A percentile compares a stretch with the other conserved stretches of the same genome.
phyloP scores from a whole-genome alignment of 129 eudicot species.

The Chrysanthemum makinoi region DNA sequence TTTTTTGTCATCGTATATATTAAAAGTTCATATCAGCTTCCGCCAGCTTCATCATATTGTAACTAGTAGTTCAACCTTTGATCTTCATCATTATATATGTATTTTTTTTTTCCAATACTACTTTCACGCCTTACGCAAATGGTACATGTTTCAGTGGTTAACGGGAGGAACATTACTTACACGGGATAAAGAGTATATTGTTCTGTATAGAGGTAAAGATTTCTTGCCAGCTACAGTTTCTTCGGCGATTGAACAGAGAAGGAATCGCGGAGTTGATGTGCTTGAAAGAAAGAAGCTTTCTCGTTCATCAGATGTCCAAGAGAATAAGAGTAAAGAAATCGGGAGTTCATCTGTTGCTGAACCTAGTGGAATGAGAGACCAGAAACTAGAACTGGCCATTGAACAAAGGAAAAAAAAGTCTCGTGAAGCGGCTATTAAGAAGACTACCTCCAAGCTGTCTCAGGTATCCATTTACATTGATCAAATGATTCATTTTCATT shows the following conservation, averaged over 20 bases:
- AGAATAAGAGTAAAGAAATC: conserved; percentile 9
- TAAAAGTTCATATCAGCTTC: neutral
- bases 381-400: conserved; percentile 29
- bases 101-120: neutral
- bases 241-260: conserved; percentile 72
- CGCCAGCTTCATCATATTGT: neutral
- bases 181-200: conserved; percentile 72
- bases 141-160: conserved; percentile 48
- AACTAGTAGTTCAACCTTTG: conserved; percentile 8
- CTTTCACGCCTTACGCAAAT: conserved; percentile 15
- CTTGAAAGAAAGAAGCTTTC: conserved; percentile 26
- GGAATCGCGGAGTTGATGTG: conserved; percentile 43
- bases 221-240: conserved; percentile 88
- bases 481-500: neutral
- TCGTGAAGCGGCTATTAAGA: conserved; percentile 47
- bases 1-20: too few relatives aligned
- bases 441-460: conserved; percentile 58
- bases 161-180: conserved; percentile 89
- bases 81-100: neutral
- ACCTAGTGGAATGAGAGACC: conserved; percentile 28
- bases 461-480: conserved; percentile 44
- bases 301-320: conserved; percentile 27
- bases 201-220: conserved; percentile 91
- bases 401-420: conserved; percentile 53
- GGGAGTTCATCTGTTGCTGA: conserved; percentile 30